Evolutionary conservation across 176 grass and related monocot genomes (phyloP), one percentile per base, ranked within the genome.

Genomic region (Avena eriantha): DNA sequence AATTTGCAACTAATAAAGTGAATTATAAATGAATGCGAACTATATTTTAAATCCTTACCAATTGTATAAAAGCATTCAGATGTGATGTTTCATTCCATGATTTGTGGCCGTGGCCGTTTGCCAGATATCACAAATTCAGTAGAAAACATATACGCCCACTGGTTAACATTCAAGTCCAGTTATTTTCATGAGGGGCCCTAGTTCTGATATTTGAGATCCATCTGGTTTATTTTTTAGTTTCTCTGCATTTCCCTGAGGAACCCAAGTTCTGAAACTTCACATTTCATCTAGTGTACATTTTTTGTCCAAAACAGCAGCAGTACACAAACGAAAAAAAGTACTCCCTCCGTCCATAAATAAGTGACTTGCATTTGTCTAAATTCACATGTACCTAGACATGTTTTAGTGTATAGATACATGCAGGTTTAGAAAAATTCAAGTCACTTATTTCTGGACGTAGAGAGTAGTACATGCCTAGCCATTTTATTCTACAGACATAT

Each of bases 141-240:
- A 10, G 26, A 45, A 14, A 19, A 69, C 14, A 68, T 15, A 6
- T 36, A 69, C 7, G 17, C 34, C 66, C 19, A 39, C 34, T 0
- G 8, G 14, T 69, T 35, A 68, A 68, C 29, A 18, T 68, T 35
- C 65, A 68, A 39, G 16, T 69, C 33, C 66, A 69, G 33, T 39
- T 69, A 36, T 69, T 36, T 31, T 18, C 16, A 17, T 54, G 15
- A 76, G 1, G 7, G 72, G 8, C 8, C 15, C 14, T 5, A 19
- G 73, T 53, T 31, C 46, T 51, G 47, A 51, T 53, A 76, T 10
- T 54, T 76, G 48, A 76, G 48, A 54, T 31, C 15, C 73, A 76
- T 10, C 23, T 10, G n/a, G 17, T 29, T 76, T 17, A 17, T 18
- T 29, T 8, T 50, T 10, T 31, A 55, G 16, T 76, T 77, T 54